Base-by-base conservation (phyloP, 1,284 basidiomycete species). In the Irpex lacteus region DNA sequence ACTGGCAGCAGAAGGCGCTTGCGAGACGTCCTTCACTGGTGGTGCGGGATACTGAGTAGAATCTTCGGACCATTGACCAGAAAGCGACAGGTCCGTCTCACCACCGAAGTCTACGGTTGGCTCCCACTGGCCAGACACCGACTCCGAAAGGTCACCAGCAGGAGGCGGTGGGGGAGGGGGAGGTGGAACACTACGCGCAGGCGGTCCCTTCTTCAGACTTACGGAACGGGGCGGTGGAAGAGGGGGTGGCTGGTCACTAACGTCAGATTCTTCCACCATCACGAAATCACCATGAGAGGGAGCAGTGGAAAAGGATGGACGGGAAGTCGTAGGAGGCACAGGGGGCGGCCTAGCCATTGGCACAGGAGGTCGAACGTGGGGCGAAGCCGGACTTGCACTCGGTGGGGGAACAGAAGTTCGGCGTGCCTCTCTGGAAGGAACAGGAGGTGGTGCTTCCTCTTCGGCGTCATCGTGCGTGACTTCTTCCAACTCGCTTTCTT, bases 401-500 rank as follows among this genome's bases (percentile, higher is more conserved):
- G 64, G 63, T 6, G 13, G 54, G 11, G 80, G 70, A n/a, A 58
- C 37, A 1, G 52, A 37, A n/a, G 62, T 55, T 18, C 64, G 59
- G 4, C 67, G 54, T 37, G 63, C 68, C 34, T 61, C 59, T 15
- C 61, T 59, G 72, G 73, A 37, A 78, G 71, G 81, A 9, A 79
- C 69, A 36, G 80, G 78, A 47, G 78, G 81, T 38, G 84, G 82
- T n/a, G 80, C 71, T 56, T 77, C 81, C 62, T 80, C 79, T 61
- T 80, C 78, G 1, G 77, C 82, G 64, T 88, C 85, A 59, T 84
- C 82, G 64, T 86, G 78, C 3, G 74, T 77, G 15, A 89, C 81
- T 66, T 89, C 87, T 68, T 90, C 89, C 6, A 85, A 76, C 72
- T 90, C 88, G 67, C 85, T 89, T 66, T 89, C 87, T 69, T 90